Evolutionary conservation across 1,284 basidiomycete genomes (phyloP).

Genomic region (Irpex lacteus): DNA sequence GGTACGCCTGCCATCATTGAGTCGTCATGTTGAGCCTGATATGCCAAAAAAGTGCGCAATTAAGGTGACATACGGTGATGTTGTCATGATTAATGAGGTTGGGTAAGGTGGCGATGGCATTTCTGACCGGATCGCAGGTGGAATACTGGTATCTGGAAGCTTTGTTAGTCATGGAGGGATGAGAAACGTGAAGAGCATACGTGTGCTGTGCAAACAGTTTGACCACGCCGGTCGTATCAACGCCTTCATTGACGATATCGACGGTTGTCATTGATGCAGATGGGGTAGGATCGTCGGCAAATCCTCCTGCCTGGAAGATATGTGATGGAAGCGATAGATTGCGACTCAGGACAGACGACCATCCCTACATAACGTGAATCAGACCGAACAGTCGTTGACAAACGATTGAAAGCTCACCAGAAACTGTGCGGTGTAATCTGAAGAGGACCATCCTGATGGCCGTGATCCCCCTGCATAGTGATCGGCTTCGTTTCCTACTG

Average conservation of each 20-base stretch:
- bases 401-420: slow-evolving; percentile 19
- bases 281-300: slow-evolving; percentile 30
- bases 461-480: slow-evolving; percentile 30
- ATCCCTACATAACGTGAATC: slow-evolving; percentile 20
- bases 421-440: slow-evolving; percentile 31
- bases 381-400: not conserved
- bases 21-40: not conserved
- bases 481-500: slow-evolving; percentile 37
- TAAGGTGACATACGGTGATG: slow-evolving; percentile 26
- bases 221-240: slow-evolving; percentile 28
- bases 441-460: slow-evolving; percentile 28
- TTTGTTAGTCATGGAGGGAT: not conserved
- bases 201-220: slow-evolving; percentile 34
- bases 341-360: slow-evolving; percentile 28
- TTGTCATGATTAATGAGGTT: slow-evolving; percentile 34
- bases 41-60: not conserved
- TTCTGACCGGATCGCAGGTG: slow-evolving; percentile 33
- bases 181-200: slow-evolving; percentile 15
- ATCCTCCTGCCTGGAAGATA: slow-evolving; percentile 32
- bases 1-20: slow-evolving; percentile 24
- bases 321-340: slow-evolving; percentile 27
- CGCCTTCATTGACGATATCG: slow-evolving; percentile 29
- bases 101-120: slow-evolving; percentile 32
- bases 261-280: slow-evolving; percentile 31
- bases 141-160: slow-evolving; percentile 34